Evolutionary conservation across 2,329 filamentous ascomycete species (phyloP), one percentile per base, ranked within the genome.

Genomic region (Arthrobotrys musiformis): DNA sequence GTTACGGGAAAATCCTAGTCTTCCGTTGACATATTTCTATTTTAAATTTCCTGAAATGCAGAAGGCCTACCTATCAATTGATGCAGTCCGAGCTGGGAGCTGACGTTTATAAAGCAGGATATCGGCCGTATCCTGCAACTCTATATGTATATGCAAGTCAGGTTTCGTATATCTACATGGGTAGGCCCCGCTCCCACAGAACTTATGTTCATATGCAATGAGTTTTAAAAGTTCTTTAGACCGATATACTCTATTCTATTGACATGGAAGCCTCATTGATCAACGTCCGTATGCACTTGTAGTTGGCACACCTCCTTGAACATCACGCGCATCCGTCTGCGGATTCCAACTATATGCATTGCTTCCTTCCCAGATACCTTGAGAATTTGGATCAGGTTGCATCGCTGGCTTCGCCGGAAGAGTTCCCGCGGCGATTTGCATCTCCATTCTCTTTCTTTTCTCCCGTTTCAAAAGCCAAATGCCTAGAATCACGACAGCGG

Each of bases 291-390:
- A n/a, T 42, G 44, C 26, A 8, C 8, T 52, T 42, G 44, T 17
- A 8, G 8, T 52, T 22, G 44, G 35, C 37, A 54, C 52, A 2
- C 73, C 72, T 17, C 72, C 66, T 19, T 70, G 58, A 1, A 77
- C 22, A 40, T 67, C 52, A 19, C 40, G 50, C 13, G 24, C 42
- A 61, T 70, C 42, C 15, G 46, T 77, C 17, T 61, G 60, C 9
- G 72, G 66, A 42, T 76, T 60, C 72, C 72, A 76, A 35, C 60
- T 77, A 37, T 67, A 70, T 7, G 73, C 26, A 44, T 62, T 70
- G 4, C 48, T 46, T 6, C 52, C 66, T 9, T 67, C 64, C 66
- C 61, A 70, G 24, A 70, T 70, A 40, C 61, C 22, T 28, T 70
- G 66, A 19, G 46, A 70, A 26, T 54, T 67, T 13, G 33, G 22